These are phyloP conservation scores for Arthrobotrys megalospora DNA, from an alignment of 2,329 filamentous ascomycete species.

Conservation along the genomic window DNA sequence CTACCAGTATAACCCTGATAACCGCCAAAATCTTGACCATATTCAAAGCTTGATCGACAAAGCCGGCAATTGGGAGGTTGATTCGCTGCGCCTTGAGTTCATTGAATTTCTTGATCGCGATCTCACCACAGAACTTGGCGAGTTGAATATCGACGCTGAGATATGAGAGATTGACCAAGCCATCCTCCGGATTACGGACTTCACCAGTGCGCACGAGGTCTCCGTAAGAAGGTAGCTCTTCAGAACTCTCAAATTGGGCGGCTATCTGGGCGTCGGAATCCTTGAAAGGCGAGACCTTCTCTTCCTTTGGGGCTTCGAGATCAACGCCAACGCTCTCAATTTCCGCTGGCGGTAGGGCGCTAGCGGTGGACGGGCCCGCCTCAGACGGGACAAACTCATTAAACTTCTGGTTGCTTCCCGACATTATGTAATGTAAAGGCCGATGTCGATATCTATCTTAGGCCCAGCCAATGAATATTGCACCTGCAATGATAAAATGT, in stretches of 20 bases:
- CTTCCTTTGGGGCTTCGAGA: slow-evolving; percentile 6
- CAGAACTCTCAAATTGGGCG: slow-evolving; percentile 22
- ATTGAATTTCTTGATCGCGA: slow-evolving; percentile 30
- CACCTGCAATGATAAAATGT: background rate
- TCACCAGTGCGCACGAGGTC: slow-evolving; percentile 38
- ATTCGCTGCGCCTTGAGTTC: slow-evolving; percentile 16
- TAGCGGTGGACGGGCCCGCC: slow-evolving; percentile 30
- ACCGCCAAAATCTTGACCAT: slow-evolving; percentile 28
- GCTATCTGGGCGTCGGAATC: slow-evolving; percentile 31
- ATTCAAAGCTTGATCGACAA: slow-evolving; percentile 26
- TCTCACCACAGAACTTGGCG: slow-evolving; percentile 26
- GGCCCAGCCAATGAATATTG: background rate
- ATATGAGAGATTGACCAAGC: slow-evolving; percentile 11
- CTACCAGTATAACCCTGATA: slow-evolving; percentile 25
- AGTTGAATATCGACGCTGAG: slow-evolving; percentile 42
- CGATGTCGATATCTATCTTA: background rate
- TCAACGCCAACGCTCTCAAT: background rate
- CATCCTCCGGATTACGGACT: slow-evolving; percentile 23
- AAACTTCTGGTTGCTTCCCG: slow-evolving; percentile 9
- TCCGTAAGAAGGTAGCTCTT: slow-evolving; percentile 34
- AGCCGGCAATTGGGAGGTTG: slow-evolving; percentile 1
- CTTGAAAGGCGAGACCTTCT: slow-evolving; percentile 12
- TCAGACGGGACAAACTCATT: slow-evolving; percentile 26
- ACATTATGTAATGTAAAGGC: slow-evolving; percentile 11
- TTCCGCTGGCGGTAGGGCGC: slow-evolving; percentile 11